These are phyloP conservation scores for Austroboletus novae-zelandiae DNA, from an alignment of 1,284 basidiomycete genomes.

Conservation along the genomic window DNA sequence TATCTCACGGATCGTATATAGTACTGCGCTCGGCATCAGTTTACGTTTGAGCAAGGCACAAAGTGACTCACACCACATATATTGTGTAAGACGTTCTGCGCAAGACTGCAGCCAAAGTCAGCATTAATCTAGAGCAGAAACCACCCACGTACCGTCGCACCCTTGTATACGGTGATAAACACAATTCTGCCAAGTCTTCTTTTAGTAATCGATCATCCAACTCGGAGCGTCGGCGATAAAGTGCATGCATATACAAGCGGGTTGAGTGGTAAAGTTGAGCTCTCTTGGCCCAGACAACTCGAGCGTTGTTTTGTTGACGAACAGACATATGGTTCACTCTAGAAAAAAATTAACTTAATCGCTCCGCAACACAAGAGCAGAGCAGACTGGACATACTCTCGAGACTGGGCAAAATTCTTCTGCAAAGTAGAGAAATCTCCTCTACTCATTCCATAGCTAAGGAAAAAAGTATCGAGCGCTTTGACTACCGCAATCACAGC, in stretches of 20 bases:
- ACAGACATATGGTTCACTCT: constrained; percentile 69
- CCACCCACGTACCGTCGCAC: constrained; percentile 58
- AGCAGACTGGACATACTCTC: constrained; percentile 53
- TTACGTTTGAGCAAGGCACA: neutral
- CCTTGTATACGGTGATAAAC: constrained; percentile 82
- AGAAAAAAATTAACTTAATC: neutral
- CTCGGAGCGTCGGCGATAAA: constrained; percentile 79
- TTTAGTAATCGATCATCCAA: constrained; percentile 78
- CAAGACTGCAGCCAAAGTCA: constrained; percentile 48
- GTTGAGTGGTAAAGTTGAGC: constrained; percentile 76
- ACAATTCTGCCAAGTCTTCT: constrained; percentile 77
- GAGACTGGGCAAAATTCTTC: constrained; percentile 65
- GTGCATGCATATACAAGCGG: constrained; percentile 72
- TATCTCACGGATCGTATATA: constrained; percentile 82
- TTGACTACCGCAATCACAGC: constrained; percentile 71
- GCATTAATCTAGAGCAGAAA: neutral
- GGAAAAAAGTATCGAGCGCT: constrained; percentile 72
- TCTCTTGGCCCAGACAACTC: constrained; percentile 76
- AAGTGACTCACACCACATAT: constrained; percentile 56
- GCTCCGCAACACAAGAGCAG: neutral
- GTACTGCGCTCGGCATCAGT: constrained; percentile 44
- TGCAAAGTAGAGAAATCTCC: constrained; percentile 59
- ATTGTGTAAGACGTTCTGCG: constrained; percentile 70
- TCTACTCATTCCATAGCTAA: constrained; percentile 70
- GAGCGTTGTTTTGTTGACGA: constrained; percentile 73